These are phyloP conservation scores for Fraxinus quadrangulata DNA, from an alignment of 257 asterid species.

Conservation along the genomic window DNA sequence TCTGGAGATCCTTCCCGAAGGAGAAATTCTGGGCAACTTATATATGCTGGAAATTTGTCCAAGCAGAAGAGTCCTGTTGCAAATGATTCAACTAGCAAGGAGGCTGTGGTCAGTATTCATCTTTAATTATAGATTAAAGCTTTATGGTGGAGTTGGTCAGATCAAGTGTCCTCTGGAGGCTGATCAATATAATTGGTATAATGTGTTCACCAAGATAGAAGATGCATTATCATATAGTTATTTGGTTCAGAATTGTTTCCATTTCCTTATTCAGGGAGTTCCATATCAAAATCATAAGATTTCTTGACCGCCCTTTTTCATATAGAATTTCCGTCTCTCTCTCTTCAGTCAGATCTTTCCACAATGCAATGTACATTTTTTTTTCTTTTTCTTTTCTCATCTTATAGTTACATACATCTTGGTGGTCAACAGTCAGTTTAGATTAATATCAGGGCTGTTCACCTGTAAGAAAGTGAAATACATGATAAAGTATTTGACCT, in stretches of 20 bases:
- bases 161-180: not conserved
- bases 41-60: constrained; percentile 35
- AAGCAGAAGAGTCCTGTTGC: constrained; percentile 47
- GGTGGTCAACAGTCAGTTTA: not conserved
- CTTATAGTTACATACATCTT: no score
- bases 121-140: constrained; percentile 11
- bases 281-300: not conserved
- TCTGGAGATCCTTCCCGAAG: constrained; percentile 56
- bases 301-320: not conserved
- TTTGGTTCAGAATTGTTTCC: not conserved
- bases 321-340: not conserved
- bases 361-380: not conserved
- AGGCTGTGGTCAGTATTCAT: constrained; percentile 41
- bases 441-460: not conserved
- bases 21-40: constrained; percentile 40
- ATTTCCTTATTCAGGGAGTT: not conserved
- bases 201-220: not conserved
- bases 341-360: not conserved
- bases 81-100: constrained; percentile 47
- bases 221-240: not conserved
- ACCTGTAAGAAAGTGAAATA: not conserved
- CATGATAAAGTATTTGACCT: no score
- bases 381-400: not conserved
- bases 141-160: not conserved
- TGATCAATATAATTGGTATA: constrained; percentile 1